Evolutionary conservation across 176 grass and related monocot species (phyloP), one percentile per base, ranked within the genome.

Genomic region (Aechmea fasciata): DNA sequence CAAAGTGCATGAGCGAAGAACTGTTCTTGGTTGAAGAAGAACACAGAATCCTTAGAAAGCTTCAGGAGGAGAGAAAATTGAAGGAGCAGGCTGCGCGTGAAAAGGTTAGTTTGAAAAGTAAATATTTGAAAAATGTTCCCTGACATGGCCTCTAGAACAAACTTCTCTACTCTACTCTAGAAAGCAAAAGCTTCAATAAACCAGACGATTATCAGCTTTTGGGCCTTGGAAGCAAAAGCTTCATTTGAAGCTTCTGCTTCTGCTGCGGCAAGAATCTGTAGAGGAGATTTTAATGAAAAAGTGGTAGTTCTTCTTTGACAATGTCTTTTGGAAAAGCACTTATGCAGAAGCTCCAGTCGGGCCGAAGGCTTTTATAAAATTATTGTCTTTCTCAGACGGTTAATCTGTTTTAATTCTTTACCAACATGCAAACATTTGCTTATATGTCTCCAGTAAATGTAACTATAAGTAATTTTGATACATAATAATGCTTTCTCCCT

Each of bases 11-110:
- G 71, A 70, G 74, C 2, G 71, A 85, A 48, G 84, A 93, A 51
- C 78, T 79, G 13, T 79, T 83, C 79, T 92, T 89, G 94, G 66
- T 90, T 33, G 82, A 93, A 72, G 89, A 92, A 89, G 89, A 97
- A 78, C 53, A 77, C 11, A 87, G 69, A 69, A 88, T 90, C 80
- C 90, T 81, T 57, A 71, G 53, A 84, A 85, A 69, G 57, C 84
- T 97, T 78, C 94, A 80, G 64, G 73, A 87, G 77, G 87, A 85
- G 51, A 83, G 84, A 79, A 92, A 66, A 83, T 85, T 76, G 71
- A 87, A 54, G 71, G 89, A 90, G 77, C 69, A 83, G 54, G 82
- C 82, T 81, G 15, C 57, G 70, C 68, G 62, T 63, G 69, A 64
- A 90, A 97, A 75, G 89, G 84, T 92, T 51, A 77, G 79, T 83